Conservation (phyloP, 768 basidiomycete species). For the Serendipita sp. region DNA sequence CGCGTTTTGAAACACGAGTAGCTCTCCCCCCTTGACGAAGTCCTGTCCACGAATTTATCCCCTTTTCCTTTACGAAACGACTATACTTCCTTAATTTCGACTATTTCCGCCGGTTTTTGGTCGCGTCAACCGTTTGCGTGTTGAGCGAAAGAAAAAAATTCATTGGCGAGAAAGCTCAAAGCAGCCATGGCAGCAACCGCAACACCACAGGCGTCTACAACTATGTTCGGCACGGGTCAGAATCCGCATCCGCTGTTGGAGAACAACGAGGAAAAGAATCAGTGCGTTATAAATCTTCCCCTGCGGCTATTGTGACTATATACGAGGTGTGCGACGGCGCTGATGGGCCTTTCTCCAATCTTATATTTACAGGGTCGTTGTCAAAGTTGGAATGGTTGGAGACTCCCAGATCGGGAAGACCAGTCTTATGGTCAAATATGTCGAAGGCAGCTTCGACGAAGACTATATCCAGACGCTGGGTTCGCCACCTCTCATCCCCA, state of each 20-base stretch:
- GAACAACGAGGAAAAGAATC: constrained; percentile 64
- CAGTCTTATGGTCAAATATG: constrained; percentile 98
- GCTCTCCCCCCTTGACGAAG: too few species aligned
- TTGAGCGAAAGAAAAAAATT: background rate
- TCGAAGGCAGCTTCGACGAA: constrained; percentile 96
- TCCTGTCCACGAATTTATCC: background rate
- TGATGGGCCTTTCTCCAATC: background rate
- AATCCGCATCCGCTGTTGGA: constrained; percentile 31
- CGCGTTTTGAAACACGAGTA: too few species aligned
- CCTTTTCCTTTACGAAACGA: background rate
- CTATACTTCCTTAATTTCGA: background rate
- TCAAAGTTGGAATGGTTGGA: constrained; percentile 99
- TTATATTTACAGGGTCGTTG: constrained; percentile 50
- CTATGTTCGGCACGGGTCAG: constrained; percentile 27
- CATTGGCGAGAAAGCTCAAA: background rate
- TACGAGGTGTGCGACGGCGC: constrained; percentile 1
- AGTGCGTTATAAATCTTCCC: constrained; percentile 20
- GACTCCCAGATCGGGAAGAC: constrained; percentile 99
- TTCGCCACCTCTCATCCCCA: constrained; percentile 15
- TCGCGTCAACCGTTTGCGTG: constrained; percentile 5
- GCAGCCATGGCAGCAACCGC: constrained; percentile 7
- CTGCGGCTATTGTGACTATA: background rate
- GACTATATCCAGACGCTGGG: constrained; percentile 99
- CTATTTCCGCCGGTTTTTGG: background rate
- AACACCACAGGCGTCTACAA: constrained; percentile 5